Evolutionary conservation across 1,284 basidiomycete species (phyloP), one percentile per base, ranked within the genome.

Genomic region (Lentinula novae-zelandiae): DNA sequence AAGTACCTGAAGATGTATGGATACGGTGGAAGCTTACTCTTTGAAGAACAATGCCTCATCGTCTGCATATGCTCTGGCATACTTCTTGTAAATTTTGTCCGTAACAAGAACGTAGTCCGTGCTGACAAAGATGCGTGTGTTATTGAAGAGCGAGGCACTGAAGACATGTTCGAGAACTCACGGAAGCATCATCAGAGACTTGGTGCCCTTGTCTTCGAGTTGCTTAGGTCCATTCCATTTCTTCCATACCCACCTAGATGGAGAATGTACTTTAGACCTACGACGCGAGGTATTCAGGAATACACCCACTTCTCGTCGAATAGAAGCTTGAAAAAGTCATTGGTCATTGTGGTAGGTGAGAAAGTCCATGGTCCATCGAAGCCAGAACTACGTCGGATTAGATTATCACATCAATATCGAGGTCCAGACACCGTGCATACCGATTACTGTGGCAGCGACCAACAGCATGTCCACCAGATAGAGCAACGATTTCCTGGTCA

Each of bases 401-500:
- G 40, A 34, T 3, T 27, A 27, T 27, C 27, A 27, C 27, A 48
- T 54, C 5, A 46, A 22, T 57, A 39, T 5, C 22, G 9, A 22
- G 9, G 17, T 42, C 44, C 9, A 22, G 36, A 38, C 33, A 46
- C 31, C 63, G 36, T 12, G 67, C 76, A 63, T 68, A 84, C 83
- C 90, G 81, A 75, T 88, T 84, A 62, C 76, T 66, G 81, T 98
- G 96, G 83, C 95, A 96, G 72, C 96, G 91, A 49, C 96, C 96
- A 54, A 98, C 86, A 64, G 95, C 95, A 73, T 99, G 96, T 50
- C 93, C 96, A 67, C 96, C 96, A 38, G 86, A 86, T 66, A 99
- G 89, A 57, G 96, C 95, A 61, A 98, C 96, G 60, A 96, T 96
- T 76, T 96, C 95, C 75, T 95, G 93, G 78, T 98, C 96, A 75